A percentile compares a stretch with the other conserved stretches of the same genome.
Conservation (phyloP, 139 green algal genomes). For the Chlorella sp. region DNA sequence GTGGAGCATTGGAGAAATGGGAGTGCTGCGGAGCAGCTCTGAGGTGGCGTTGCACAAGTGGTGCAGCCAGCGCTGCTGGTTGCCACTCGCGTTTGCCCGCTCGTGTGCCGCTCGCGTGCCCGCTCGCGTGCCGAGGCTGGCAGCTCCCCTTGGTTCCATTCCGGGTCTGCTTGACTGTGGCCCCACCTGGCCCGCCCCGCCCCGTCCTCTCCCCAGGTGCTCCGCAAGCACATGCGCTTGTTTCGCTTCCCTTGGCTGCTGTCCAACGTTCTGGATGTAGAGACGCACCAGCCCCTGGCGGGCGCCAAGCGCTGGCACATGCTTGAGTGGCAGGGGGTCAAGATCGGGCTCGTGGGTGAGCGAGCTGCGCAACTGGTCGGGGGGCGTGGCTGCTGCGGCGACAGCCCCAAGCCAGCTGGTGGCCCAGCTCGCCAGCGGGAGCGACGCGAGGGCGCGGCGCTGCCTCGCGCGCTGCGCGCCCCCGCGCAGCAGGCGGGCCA, state of each 20-base stretch:
- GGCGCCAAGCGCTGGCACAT: conserved; percentile 24
- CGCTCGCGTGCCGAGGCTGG: not conserved
- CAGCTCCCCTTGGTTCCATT: not conserved
- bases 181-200: not conserved
- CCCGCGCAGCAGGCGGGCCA: no score
- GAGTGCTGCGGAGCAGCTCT: not conserved
- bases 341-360: conserved; percentile 73
- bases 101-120: no score
- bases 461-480: no score
- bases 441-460: no score
- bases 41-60: no score
- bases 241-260: conserved; percentile 85
- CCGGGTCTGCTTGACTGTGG: not conserved
- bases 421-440: no score
- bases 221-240: conserved; percentile 50
- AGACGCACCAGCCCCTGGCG: conserved; percentile 51
- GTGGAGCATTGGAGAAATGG: not conserved
- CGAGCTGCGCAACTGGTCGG: no score
- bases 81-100: no score
- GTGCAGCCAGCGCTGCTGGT: no score
- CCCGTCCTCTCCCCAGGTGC: conserved; percentile 15
- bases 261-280: conserved; percentile 69
- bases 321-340: conserved; percentile 42
- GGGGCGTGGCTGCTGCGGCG: no score
- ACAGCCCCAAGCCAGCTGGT: no score